A percentile compares a stretch with the other conserved stretches of the same genome.
Conservation (phyloP, 805 yeast species). For the Diddensiella caesifluorescens region DNA sequence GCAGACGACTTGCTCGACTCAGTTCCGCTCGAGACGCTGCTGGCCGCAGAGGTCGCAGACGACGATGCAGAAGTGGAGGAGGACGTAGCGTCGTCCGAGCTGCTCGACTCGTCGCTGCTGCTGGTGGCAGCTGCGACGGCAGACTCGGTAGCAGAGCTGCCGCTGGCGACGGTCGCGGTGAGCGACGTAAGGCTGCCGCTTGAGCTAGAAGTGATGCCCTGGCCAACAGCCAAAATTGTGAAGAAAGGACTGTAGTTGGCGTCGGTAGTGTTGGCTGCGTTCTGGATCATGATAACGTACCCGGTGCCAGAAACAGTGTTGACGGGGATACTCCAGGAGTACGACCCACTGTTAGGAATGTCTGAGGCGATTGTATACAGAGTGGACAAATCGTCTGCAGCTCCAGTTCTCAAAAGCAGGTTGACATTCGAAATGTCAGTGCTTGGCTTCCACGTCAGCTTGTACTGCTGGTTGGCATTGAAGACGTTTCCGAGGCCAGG, state of each 20-base stretch:
- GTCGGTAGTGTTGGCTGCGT: slow-evolving; percentile 16
- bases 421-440: slow-evolving; percentile 22
- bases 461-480: slow-evolving; percentile 26
- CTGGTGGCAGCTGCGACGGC: slow-evolving; percentile 13
- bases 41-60: slow-evolving; percentile 13
- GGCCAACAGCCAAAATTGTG: slow-evolving; percentile 23
- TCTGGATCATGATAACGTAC: slow-evolving; percentile 25
- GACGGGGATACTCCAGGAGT: slow-evolving; percentile 27
- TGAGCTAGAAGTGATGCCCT: slow-evolving; percentile 15
- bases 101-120: slow-evolving; percentile 3
- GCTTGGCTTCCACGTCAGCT: slow-evolving; percentile 30
- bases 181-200: slow-evolving; percentile 4
- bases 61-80: slow-evolving; percentile 13
- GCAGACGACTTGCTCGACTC: slow-evolving; percentile 14
- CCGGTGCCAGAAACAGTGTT: slow-evolving; percentile 20
- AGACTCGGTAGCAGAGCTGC: slow-evolving; percentile 12
- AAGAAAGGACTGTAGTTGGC: slow-evolving; percentile 27
- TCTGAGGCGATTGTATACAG: slow-evolving; percentile 25
- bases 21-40: slow-evolving; percentile 10
- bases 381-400: slow-evolving; percentile 22
- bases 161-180: slow-evolving; percentile 7
- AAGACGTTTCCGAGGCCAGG: slow-evolving; percentile 27
- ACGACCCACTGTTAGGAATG: slow-evolving; percentile 28
- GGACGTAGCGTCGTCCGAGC: slow-evolving; percentile 7
- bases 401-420: slow-evolving; percentile 28